These are phyloP conservation scores for Aegilops sharonensis DNA, from an alignment of 176 grass and related monocot genomes.

Conservation along the genomic window DNA sequence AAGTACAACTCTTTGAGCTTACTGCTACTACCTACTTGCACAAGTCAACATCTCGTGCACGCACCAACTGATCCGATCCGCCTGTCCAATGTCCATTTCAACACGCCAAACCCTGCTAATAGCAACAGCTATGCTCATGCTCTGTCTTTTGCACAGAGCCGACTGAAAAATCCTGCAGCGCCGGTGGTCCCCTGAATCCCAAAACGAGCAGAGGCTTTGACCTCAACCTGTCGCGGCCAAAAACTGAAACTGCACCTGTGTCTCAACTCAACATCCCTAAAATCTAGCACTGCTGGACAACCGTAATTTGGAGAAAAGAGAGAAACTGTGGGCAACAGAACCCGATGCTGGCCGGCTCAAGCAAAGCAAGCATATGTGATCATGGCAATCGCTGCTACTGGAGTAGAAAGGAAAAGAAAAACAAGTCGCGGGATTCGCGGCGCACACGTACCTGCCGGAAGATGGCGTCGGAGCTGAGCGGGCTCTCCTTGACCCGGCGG, in stretches of 20 bases:
- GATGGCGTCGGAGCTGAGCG: conserved; percentile 89
- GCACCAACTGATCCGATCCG: background rate
- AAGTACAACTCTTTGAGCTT: background rate
- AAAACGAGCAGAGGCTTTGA: conserved; percentile 25
- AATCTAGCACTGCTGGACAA: background rate
- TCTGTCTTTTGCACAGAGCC: background rate
- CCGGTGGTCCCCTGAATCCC: conserved; percentile 13
- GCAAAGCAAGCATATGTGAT: background rate
- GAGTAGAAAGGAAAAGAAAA: background rate
- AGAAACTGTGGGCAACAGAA: background rate
- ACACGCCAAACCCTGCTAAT: conserved; percentile 1
- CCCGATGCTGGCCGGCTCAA: background rate
- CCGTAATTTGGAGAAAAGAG: background rate
- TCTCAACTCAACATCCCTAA: background rate
- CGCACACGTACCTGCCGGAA: conserved; percentile 64
- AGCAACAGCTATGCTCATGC: conserved; percentile 19
- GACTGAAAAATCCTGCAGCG: conserved; percentile 13
- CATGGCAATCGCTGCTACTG: background rate
- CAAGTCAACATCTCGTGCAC: no score
- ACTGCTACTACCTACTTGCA: background rate
- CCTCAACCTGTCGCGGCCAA: conserved; percentile 20
- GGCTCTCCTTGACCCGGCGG: conserved; percentile 77
- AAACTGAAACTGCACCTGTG: background rate
- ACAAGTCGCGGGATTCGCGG: background rate
- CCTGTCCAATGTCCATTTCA: background rate